Base-by-base conservation (phyloP, 2,329 filamentous ascomycete genomes). In the Beauveria varroae region DNA sequence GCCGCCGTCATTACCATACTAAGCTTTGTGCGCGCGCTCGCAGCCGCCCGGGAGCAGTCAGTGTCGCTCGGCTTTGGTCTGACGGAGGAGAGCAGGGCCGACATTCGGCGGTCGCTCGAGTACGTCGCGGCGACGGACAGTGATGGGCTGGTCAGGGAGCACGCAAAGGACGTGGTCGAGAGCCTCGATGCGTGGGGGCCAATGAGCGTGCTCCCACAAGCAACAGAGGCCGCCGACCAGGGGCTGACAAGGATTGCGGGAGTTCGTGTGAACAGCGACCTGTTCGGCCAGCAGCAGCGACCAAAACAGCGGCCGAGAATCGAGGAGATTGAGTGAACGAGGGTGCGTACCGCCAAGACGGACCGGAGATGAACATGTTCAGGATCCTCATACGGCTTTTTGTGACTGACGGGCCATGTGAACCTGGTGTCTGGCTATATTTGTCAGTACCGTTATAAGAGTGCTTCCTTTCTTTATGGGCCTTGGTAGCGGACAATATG, bases 111-210 rank as follows among this genome's bases (percentile, higher is more conserved):
- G 53, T 81, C 87, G 10, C 70, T 91, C 46, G 72, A 74, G 57
- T 91, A 90, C 71, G 78, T 89, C n/a, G 78, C 79, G 7, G 78
- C 75, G 44, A 86, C 84, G 26, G 89, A 92, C 71, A 81, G 78
- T 26, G 89, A 92, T 69, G 86, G 82, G 0, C 73, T 92, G 47
- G 88, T 90, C 12, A 80, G 80, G 64, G 80, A 86, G 66, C 87
- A 91, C 71, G 87, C 87, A 2, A 75, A 74, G 37, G 86, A 86
- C 66, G 86, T 87, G n/a, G 71, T 86, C 12, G 88, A 90, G 69
- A 87, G 83, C 54, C 68, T 91, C 63, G 81, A 86, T 65, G 83
- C 80, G 62, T 87, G 84, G 82, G 78, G 80, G 62, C 73, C 87
- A 70, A 78, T 81, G 59, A 76, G 72, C 57, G 65, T 85, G 60